Conservation (phyloP, 805 yeast species). For the Wickerhamomyces silvicola region DNA sequence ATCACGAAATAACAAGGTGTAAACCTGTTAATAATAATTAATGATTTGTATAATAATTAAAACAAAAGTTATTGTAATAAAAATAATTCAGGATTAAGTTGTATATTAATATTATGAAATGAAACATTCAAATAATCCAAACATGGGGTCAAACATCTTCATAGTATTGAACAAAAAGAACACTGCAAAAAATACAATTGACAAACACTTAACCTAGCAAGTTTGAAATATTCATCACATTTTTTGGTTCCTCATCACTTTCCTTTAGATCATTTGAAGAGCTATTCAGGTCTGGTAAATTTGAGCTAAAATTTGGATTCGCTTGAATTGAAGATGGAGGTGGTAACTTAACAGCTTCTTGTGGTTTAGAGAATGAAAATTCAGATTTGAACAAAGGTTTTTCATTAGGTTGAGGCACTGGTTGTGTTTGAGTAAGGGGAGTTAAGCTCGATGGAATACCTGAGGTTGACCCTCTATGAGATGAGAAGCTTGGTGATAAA, state of each 20-base stretch:
- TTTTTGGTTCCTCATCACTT: constrained; percentile 4
- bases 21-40: constrained; percentile 40
- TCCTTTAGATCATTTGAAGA: not conserved
- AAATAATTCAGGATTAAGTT: too few relatives aligned
- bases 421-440: constrained; percentile 15
- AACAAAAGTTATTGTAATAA: not conserved
- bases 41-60: not conserved
- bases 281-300: not conserved
- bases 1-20: constrained; percentile 59
- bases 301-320: constrained; percentile 6
- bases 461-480: constrained; percentile 16
- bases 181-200: not conserved
- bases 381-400: constrained; percentile 11
- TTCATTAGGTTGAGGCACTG: constrained; percentile 2
- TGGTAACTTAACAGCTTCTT: constrained; percentile 10
- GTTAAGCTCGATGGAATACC: constrained; percentile 19
- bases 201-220: constrained; percentile 7
- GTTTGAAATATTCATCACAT: constrained; percentile 18
- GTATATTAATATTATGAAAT: too few relatives aligned
- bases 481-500: constrained; percentile 17
- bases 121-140: too few relatives aligned
- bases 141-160: too few relatives aligned
- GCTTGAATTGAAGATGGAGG: constrained; percentile 13
- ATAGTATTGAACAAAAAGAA: not conserved
- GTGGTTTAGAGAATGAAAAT: constrained; percentile 8